Conservation (phyloP, 441 rosid species). For the Populus trichocarpa region DNA sequence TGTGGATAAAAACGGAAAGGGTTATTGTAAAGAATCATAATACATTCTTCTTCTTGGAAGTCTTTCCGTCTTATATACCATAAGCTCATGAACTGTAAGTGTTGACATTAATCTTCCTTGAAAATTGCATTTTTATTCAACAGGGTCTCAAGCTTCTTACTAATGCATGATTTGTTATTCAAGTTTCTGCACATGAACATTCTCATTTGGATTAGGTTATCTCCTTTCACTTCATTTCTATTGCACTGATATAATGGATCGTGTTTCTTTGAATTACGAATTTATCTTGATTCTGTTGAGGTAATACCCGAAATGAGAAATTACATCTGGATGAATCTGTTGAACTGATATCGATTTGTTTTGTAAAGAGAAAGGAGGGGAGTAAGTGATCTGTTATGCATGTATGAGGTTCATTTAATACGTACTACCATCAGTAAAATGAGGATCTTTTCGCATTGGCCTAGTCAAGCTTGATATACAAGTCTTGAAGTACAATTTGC, state of each 20-base stretch:
- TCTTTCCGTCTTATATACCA: too few species aligned
- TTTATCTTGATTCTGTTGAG: background rate
- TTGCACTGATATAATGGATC: background rate
- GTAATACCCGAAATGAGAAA: background rate
- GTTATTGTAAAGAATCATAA: background rate
- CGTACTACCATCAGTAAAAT: background rate
- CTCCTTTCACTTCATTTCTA: background rate
- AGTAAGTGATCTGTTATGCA: background rate
- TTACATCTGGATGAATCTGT: background rate
- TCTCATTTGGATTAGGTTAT: background rate
- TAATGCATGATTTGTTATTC: background rate
- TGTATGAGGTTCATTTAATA: background rate
- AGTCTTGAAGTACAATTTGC: slow-evolving; percentile 2
- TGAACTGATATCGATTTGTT: background rate
- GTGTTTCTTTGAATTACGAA: background rate
- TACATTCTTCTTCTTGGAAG: too few species aligned
- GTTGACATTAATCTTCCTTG: background rate
- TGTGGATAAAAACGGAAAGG: background rate
- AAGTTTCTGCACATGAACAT: background rate
- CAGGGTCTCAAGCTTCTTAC: background rate
- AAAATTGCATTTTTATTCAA: background rate
- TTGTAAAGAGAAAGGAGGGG: background rate
- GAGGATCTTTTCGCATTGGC: slow-evolving; percentile 1
- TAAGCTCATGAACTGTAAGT: background rate
- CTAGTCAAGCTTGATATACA: background rate